A percentile compares a stretch with the other conserved stretches of the same genome.
Conservation (phyloP, 2,329 filamentous ascomycete species). For the Aspergillus fumigatus region DNA sequence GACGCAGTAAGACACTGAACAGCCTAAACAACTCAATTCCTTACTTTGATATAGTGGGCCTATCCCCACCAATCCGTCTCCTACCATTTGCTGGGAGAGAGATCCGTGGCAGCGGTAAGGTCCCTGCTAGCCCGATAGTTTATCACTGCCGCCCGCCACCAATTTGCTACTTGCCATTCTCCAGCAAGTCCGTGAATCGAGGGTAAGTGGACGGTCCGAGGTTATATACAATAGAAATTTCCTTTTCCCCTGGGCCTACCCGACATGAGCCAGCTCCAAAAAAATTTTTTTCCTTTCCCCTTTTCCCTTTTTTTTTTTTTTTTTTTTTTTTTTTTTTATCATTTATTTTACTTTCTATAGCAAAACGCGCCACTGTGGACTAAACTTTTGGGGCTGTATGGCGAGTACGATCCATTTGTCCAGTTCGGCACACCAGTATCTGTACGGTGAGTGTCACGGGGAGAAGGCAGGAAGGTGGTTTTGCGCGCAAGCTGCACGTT, state of each 20-base stretch:
- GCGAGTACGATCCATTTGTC: background rate
- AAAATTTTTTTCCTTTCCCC: too few relatives aligned
- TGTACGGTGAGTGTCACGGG: background rate
- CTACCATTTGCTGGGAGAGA: slow-evolving; percentile 12
- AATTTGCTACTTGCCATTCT: background rate
- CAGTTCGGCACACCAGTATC: background rate
- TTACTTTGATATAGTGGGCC: slow-evolving; percentile 5
- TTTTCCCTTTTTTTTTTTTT: too few relatives aligned
- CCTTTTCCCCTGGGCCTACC: background rate
- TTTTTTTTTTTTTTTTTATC: too few relatives aligned
- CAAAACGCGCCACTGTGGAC: background rate
- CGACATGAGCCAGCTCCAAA: background rate
- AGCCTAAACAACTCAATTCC: background rate
- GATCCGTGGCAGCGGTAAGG: slow-evolving; percentile 9
- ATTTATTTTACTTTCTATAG: too few relatives aligned
- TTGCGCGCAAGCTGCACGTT: background rate
- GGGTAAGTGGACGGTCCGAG: background rate
- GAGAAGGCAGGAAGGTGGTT: background rate
- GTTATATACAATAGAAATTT: background rate
- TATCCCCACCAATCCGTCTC: background rate
- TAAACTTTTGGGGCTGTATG: background rate
- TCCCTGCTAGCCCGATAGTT: slow-evolving; percentile 7
- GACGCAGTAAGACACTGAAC: background rate
- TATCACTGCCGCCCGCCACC: background rate
- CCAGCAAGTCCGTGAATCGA: background rate